A percentile compares a stretch with the other conserved stretches of the same genome.
These are phyloP conservation scores for Porcisia deanei DNA, from an alignment of 208 protist species.

Conservation along the genomic window DNA sequence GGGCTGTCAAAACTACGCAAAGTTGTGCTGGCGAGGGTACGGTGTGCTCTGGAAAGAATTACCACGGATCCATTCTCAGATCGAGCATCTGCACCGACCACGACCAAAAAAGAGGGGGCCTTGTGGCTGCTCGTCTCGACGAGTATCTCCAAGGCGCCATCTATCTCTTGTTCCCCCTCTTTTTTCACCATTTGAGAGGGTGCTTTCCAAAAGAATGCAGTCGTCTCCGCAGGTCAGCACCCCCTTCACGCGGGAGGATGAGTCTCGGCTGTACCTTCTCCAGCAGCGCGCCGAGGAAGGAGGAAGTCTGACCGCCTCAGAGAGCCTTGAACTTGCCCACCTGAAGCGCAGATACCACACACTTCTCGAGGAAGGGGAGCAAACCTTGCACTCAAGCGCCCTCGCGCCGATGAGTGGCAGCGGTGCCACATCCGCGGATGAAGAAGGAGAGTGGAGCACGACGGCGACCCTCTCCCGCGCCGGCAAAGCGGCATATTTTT, in stretches of 20 bases:
- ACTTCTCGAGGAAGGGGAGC: constrained; percentile 60
- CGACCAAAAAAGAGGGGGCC: neutral
- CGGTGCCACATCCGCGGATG: neutral
- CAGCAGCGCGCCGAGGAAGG: constrained; percentile 24
- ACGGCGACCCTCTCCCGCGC: constrained; percentile 41
- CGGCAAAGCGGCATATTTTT: constrained; percentile 81
- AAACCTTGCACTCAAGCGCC: constrained; percentile 32
- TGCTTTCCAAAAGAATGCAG: constrained; percentile 5
- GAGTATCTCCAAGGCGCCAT: neutral
- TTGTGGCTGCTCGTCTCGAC: neutral
- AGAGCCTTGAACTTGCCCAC: constrained; percentile 42
- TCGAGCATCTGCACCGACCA: neutral
- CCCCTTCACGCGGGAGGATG: constrained; percentile 59
- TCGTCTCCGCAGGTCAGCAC: neutral
- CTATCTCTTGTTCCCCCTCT: neutral
- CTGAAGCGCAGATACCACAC: constrained; percentile 53
- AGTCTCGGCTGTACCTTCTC: constrained; percentile 42
- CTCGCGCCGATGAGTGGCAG: neutral
- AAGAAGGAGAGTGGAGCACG: constrained; percentile 9
- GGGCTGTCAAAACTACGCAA: neutral
- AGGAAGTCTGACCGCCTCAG: constrained; percentile 29
- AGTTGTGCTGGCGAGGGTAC: neutral
- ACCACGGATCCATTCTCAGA: neutral
- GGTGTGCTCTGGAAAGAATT: too few species aligned
- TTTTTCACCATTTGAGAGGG: neutral